Percentiles rank a stretch among this genome's conserved stretches.
phyloP scores from a whole-genome alignment of 1,139 yeast species.

The Magnusiomyces paraingens region DNA sequence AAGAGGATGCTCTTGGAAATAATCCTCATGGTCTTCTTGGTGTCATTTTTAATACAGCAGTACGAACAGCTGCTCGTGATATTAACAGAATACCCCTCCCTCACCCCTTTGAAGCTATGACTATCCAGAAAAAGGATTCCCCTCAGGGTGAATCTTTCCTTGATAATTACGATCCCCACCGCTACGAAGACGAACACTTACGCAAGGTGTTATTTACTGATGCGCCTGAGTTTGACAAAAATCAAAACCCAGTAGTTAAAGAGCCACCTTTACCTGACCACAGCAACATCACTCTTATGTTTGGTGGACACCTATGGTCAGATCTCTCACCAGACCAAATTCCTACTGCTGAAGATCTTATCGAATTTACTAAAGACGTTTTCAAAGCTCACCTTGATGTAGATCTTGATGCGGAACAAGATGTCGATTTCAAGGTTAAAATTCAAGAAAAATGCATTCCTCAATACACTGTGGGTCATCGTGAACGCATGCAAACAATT shows the following conservation, averaged over 20 bases:
- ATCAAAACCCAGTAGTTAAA: neutral
- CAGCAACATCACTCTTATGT: conserved; percentile 78
- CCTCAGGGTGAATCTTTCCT: conserved; percentile 13
- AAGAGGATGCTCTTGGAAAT: conserved; percentile 28
- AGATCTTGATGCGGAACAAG: conserved; percentile 46
- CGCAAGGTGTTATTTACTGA: conserved; percentile 12
- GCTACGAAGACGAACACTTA: conserved; percentile 11
- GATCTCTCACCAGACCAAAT: conserved; percentile 29
- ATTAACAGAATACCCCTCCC: conserved; percentile 11
- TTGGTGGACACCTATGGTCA: conserved; percentile 70
- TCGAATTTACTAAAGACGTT: conserved; percentile 42
- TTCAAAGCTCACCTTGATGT: conserved; percentile 47
- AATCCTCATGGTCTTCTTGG: conserved; percentile 69
- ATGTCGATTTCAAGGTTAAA: conserved; percentile 39
- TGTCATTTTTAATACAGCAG: conserved; percentile 83
- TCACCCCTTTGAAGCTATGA: conserved; percentile 12
- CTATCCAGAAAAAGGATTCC: conserved; percentile 9
- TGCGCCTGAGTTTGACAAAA: conserved; percentile 9
- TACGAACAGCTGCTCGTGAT: conserved; percentile 30
- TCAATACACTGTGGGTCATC: conserved; percentile 70
- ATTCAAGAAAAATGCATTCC: conserved; percentile 61
- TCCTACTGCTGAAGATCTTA: conserved; percentile 44
- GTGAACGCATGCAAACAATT: conserved; percentile 39
- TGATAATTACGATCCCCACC: conserved; percentile 12
- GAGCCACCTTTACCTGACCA: conserved; percentile 29